These are phyloP conservation scores for Pezicula carpinea DNA, from an alignment of 2,329 filamentous ascomycete species.

Conservation along the genomic window DNA sequence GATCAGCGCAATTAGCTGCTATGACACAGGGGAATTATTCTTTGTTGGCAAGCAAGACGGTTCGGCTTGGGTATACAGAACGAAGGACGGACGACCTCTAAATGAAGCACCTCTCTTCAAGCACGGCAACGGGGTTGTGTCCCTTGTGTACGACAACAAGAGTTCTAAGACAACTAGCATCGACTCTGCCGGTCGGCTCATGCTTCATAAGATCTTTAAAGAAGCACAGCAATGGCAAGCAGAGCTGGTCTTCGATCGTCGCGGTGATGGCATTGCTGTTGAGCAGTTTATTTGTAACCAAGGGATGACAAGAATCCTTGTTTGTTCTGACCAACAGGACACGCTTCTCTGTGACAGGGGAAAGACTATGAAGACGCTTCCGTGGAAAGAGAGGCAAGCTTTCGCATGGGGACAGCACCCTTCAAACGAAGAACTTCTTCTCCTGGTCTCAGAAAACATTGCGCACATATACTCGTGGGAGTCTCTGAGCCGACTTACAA, in stretches of 20 bases:
- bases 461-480: conserved; percentile 1
- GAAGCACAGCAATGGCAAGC: not conserved
- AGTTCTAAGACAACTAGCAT: conserved; percentile 22
- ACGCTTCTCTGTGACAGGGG: not conserved
- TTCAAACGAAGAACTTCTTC: not conserved
- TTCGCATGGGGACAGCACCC: conserved; percentile 1
- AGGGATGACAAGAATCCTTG: not conserved
- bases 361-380: not conserved
- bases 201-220: not conserved
- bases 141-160: conserved; percentile 15
- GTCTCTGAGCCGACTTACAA: not conserved
- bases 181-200: conserved; percentile 11
- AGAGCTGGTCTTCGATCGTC: not conserved
- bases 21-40: conserved; percentile 14
- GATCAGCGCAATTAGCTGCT: conserved; percentile 17
- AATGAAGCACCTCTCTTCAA: conserved; percentile 17
- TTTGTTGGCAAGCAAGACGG: conserved; percentile 25
- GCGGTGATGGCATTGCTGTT: not conserved
- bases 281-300: not conserved
- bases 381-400: not conserved
- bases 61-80: conserved; percentile 20
- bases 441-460: not conserved
- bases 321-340: not conserved
- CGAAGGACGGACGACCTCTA: conserved; percentile 10
- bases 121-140: conserved; percentile 15